phyloP scores from a whole-genome alignment of 2,329 filamentous ascomycete genomes.

The Claviceps sp. region DNA sequence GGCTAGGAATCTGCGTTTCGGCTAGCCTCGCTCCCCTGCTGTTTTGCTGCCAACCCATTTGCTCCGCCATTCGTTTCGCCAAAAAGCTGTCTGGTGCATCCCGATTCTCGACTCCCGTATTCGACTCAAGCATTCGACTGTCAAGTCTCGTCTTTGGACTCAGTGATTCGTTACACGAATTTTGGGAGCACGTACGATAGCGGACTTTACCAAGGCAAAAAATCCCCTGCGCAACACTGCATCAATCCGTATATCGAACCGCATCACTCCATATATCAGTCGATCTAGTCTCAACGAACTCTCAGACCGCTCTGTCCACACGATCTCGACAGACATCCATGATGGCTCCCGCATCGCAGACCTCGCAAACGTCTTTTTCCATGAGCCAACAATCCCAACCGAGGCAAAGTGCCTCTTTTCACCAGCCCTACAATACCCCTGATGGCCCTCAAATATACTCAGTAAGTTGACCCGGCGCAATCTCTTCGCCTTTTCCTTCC shows the following conservation, averaged over 20 bases:
- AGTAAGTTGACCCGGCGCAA: slow-evolving; percentile 24
- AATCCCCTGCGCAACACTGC: not conserved
- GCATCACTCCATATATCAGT: no score
- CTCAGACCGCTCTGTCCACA: not conserved
- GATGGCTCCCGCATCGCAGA: slow-evolving; percentile 33
- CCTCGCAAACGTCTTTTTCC: slow-evolving; percentile 42
- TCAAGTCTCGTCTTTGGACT: not conserved
- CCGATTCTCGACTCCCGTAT: not conserved
- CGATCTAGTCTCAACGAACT: not conserved
- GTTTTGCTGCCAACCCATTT: not conserved
- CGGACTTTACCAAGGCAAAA: not conserved
- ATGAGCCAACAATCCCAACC: slow-evolving; percentile 42
- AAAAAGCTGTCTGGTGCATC: not conserved
- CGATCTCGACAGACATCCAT: not conserved
- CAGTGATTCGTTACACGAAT: no score
- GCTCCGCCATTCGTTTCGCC: slow-evolving; percentile 7
- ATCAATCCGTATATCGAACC: not conserved
- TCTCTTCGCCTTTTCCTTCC: not conserved
- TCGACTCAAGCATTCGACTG: not conserved
- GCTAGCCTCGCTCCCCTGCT: no score
- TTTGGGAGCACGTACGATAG: not conserved
- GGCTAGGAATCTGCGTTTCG: no score
- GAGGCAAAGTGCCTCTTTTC: slow-evolving; percentile 24
- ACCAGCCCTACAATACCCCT: slow-evolving; percentile 19
- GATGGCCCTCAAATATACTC: slow-evolving; percentile 49